Percentiles rank a stretch among this genome's conserved stretches.
These are phyloP conservation scores for Magnaporthiopsis rhizophila DNA, from an alignment of 2,329 filamentous ascomycete species.

Conservation along the genomic window DNA sequence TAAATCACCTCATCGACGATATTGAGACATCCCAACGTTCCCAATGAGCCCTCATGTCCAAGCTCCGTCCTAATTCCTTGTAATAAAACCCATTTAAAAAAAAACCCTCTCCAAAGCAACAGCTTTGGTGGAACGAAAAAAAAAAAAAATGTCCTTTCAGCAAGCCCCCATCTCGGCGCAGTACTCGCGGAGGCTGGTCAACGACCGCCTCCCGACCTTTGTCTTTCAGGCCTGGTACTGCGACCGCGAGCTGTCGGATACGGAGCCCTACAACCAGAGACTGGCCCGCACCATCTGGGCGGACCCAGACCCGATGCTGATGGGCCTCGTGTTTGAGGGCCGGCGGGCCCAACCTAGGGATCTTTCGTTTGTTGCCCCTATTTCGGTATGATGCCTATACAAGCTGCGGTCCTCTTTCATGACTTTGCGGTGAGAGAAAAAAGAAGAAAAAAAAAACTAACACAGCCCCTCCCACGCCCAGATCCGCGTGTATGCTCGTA, in stretches of 20 bases:
- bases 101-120: background rate
- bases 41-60: background rate
- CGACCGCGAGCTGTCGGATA: background rate
- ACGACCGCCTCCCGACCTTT: background rate
- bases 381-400: background rate
- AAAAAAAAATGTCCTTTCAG: background rate
- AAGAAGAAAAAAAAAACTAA: background rate
- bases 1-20: background rate
- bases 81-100: background rate
- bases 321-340: background rate
- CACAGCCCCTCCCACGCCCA: background rate
- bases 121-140: background rate
- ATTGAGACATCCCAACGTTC: background rate
- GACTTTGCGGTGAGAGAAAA: no score
- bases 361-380: background rate
- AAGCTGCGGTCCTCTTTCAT: no score
- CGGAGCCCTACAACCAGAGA: background rate
- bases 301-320: background rate
- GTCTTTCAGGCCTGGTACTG: background rate
- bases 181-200: background rate
- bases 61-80: no score
- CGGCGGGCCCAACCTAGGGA: background rate
- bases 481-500: background rate
- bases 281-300: background rate
- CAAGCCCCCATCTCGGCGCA: background rate